Conservation (phyloP, 208 protist genomes). For the Crithidia fasciculata region DNA sequence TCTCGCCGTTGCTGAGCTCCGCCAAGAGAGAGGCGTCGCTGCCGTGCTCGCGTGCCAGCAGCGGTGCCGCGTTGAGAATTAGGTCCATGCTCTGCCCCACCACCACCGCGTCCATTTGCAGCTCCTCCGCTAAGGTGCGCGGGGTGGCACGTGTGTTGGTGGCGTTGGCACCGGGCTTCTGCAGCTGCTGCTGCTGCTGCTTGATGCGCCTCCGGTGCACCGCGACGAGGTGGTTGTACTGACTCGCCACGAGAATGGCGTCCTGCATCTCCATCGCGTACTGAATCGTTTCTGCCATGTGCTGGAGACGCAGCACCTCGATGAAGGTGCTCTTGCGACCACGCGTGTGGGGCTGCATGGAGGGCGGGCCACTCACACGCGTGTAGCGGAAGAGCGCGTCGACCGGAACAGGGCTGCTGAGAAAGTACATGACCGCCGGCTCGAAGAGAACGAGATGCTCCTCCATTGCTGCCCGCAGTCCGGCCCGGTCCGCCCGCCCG, state of each 20-base stretch:
- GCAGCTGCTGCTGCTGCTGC: slow-evolving; percentile 16
- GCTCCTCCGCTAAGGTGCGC: slow-evolving; percentile 7
- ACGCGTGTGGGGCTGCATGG: slow-evolving; percentile 15
- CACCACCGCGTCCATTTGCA: slow-evolving; percentile 21
- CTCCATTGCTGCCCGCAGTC: slow-evolving; percentile 16
- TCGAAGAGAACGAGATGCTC: slow-evolving; percentile 21
- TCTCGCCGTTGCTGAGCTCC: slow-evolving; percentile 3
- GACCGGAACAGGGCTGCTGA: slow-evolving; percentile 35
- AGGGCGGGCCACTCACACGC: slow-evolving; percentile 11
- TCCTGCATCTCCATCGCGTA: slow-evolving; percentile 48
- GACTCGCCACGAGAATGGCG: slow-evolving; percentile 36
- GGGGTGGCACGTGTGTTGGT: not conserved
- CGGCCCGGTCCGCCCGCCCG: slow-evolving; percentile 9
- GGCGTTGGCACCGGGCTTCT: not conserved
- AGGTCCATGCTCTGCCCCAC: slow-evolving; percentile 17
- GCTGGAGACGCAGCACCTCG: slow-evolving; percentile 43
- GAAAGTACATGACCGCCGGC: slow-evolving; percentile 31
- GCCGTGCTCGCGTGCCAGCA: slow-evolving; percentile 1
- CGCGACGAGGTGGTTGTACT: slow-evolving; percentile 31
- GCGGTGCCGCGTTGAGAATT: not conserved
- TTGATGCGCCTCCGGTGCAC: slow-evolving; percentile 6
- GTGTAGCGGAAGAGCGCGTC: slow-evolving; percentile 38
- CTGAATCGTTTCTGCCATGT: slow-evolving; percentile 52
- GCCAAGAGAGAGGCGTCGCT: slow-evolving; percentile 7
- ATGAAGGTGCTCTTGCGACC: slow-evolving; percentile 44